phyloP scores from a whole-genome alignment of 441 rosid species.

The Arabidopsis lyrata region DNA sequence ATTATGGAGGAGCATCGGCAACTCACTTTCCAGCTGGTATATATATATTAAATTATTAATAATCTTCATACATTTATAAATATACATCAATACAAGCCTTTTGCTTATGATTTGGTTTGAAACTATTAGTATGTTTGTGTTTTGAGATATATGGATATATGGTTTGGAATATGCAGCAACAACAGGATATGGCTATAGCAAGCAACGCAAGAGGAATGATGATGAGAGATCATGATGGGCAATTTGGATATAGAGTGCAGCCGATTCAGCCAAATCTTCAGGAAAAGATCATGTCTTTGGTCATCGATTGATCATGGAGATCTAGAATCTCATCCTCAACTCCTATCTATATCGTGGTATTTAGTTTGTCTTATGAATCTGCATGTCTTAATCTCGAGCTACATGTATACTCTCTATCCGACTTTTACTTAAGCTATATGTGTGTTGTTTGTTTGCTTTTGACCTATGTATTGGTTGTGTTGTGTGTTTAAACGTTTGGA shows the following conservation, averaged over 20 bases:
- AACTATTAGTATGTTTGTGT: slow-evolving; percentile 19
- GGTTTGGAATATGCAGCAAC: slow-evolving; percentile 54
- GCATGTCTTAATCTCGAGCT: slow-evolving; percentile 19
- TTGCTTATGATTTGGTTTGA: background rate
- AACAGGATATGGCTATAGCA: slow-evolving; percentile 64
- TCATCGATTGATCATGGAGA: slow-evolving; percentile 40
- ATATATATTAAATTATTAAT: background rate
- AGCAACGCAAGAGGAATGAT: slow-evolving; percentile 59
- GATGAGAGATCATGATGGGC: slow-evolving; percentile 54
- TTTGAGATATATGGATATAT: slow-evolving; percentile 17
- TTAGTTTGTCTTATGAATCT: slow-evolving; percentile 11
- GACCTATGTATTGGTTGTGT: slow-evolving; percentile 15
- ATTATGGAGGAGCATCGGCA: slow-evolving; percentile 63
- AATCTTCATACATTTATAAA: background rate
- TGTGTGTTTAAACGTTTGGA: slow-evolving; percentile 24
- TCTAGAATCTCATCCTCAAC: slow-evolving; percentile 3
- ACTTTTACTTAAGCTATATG: slow-evolving; percentile 1
- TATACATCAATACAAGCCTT: slow-evolving; percentile 19
- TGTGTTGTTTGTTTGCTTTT: slow-evolving; percentile 30
- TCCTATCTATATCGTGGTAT: slow-evolving; percentile 5
- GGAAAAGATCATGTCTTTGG: slow-evolving; percentile 58
- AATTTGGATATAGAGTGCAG: slow-evolving; percentile 70
- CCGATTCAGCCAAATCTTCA: slow-evolving; percentile 92
- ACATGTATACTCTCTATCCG: slow-evolving; percentile 18
- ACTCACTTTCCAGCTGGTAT: slow-evolving; percentile 62